Base-by-base conservation (phyloP, 2,329 filamentous ascomycete species). In the Xenosphaeropsis pyriputrescens region DNA sequence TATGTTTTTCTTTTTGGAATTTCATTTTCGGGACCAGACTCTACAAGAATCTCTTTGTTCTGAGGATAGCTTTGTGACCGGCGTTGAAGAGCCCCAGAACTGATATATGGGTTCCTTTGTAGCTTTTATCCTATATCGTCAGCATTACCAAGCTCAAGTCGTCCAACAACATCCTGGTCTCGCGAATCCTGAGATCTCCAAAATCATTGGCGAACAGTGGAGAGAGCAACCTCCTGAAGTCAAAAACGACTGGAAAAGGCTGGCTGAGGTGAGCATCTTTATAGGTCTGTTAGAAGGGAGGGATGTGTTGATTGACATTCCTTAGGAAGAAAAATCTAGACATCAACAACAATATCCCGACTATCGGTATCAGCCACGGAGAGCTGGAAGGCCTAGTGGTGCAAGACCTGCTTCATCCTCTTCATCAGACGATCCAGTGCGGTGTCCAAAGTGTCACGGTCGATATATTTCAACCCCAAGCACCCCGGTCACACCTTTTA, bases 71-170 rank as follows among this genome's bases (percentile, higher is more conserved):
- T 9, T 11, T 3, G 22, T 26, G 22, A 26, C 4, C 22, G 8
- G 12, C 8, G 8, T 9, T 26, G 5, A 18, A 14, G 15, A 32
- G 30, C 30, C 16, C 16, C 6, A 17, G 30, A 32, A 15, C 14
- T 32, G 12, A 32, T 17, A 32, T 30, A 6, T 26, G 14, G 26
- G 14, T 29, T 41, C 48, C 57, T 53, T 55, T 56, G 45, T 57
- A 98, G 91, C 89, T 36, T 98, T 98, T 63, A 98, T 98, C 47
- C 69, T 98, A 50, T 98, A 94, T 64, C 85, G 91, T 30, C 88
- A 96, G 57, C 82, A 93, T 57, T 80, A 91, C 51, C 89, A 96
- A 59, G 76, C 82, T 14, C 68, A 75, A 35, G 85, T 96, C 36
- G 81, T 88, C 29, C 69, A 77, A 38, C 72, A 84, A 48, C 74